Evolutionary conservation across 371 early-diverging fungal genomes (phyloP).

Genomic region (Zopfochytrium polystomum): DNA sequence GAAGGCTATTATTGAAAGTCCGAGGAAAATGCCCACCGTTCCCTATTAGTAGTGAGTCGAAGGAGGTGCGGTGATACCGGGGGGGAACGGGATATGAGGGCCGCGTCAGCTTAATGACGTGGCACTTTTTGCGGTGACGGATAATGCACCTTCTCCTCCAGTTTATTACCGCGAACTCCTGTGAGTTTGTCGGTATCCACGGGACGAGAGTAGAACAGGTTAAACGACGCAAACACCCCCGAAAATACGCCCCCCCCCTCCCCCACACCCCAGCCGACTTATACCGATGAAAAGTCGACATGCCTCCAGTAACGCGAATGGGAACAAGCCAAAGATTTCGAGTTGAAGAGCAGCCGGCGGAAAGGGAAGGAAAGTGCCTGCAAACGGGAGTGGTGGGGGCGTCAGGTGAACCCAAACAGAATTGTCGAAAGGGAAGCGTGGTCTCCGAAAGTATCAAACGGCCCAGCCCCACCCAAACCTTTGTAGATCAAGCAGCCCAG

Average conservation of each 20-base stretch:
- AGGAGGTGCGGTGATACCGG: too few species aligned
- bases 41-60: not conserved
- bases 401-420: too few species aligned
- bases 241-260: not conserved
- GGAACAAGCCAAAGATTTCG: slow-evolving; percentile 28
- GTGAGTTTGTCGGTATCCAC: not conserved
- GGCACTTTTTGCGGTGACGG: not conserved
- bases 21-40: slow-evolving; percentile 21
- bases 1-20: slow-evolving; percentile 16
- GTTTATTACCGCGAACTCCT: slow-evolving; percentile 31
- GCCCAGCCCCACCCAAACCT: slow-evolving; percentile 16
- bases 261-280: not conserved
- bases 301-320: slow-evolving; percentile 25
- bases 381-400: not conserved
- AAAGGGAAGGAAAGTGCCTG: slow-evolving; percentile 25
- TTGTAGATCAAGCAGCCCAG: slow-evolving; percentile 27
- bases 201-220: not conserved
- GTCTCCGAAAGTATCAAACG: not conserved
- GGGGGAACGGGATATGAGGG: too few species aligned
- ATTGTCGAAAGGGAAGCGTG: not conserved
- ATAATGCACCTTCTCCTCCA: slow-evolving; percentile 19
- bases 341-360: slow-evolving; percentile 23
- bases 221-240: not conserved
- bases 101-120: too few species aligned
- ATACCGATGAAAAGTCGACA: slow-evolving; percentile 16